Percentiles rank a stretch among this genome's conserved stretches.
These are phyloP conservation scores for Pyrenopolyporus hunteri DNA, from an alignment of 495 filamentous ascomycete species.

Conservation along the genomic window DNA sequence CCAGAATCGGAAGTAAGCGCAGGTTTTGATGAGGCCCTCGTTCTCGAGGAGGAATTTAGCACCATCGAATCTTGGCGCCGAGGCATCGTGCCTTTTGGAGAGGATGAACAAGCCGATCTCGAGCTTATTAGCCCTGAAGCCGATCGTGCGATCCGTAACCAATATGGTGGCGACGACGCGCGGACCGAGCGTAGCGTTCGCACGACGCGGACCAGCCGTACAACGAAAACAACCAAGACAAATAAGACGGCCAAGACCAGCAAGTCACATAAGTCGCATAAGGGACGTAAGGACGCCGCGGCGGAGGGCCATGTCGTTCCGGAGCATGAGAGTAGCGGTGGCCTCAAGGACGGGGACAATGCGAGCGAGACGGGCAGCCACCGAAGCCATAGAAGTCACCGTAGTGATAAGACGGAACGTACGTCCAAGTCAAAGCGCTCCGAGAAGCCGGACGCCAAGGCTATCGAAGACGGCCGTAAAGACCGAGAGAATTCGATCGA, in stretches of 20 bases:
- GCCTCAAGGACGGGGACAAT: constrained; percentile 22
- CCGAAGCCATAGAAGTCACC: constrained; percentile 41
- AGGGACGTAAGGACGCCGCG: constrained; percentile 32
- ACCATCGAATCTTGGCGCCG: constrained; percentile 82
- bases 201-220: constrained; percentile 28
- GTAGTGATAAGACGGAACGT: constrained; percentile 36
- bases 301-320: constrained; percentile 27
- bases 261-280: constrained; percentile 40
- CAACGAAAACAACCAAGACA: constrained; percentile 35
- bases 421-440: constrained; percentile 41
- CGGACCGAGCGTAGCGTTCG: constrained; percentile 33
- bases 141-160: constrained; percentile 57
- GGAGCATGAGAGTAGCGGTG: constrained; percentile 39
- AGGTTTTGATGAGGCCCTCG: constrained; percentile 56
- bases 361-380: constrained; percentile 38
- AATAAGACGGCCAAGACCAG: constrained; percentile 33
- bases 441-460: constrained; percentile 37
- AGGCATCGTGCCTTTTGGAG: constrained; percentile 65
- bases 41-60: constrained; percentile 60
- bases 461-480: constrained; percentile 43
- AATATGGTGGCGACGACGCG: constrained; percentile 44
- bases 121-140: constrained; percentile 86
- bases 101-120: constrained; percentile 78
- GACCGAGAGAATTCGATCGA: constrained; percentile 44
- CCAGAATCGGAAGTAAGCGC: constrained; percentile 38